These are phyloP conservation scores for Leucocoprinus birnbaumii DNA, from an alignment of 768 basidiomycete genomes.

Conservation along the genomic window DNA sequence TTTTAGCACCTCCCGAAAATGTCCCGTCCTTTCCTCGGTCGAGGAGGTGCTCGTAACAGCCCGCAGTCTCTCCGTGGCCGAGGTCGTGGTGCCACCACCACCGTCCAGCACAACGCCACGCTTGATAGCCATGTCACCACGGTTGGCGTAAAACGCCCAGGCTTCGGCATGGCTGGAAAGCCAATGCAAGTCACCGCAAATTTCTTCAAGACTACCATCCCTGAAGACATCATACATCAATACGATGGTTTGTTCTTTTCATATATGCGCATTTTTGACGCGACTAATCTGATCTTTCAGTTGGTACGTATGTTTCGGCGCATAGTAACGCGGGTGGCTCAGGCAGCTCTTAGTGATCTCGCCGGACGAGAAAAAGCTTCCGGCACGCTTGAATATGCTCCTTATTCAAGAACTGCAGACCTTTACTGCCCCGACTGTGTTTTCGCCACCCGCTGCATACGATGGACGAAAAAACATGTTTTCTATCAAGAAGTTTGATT, in stretches of 20 bases:
- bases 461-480: slow-evolving; percentile 81
- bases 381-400: slow-evolving; percentile 52
- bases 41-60: slow-evolving; percentile 4
- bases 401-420: slow-evolving; percentile 61
- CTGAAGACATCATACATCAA: slow-evolving; percentile 59
- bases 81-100: background rate
- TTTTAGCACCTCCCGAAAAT: no score
- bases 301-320: slow-evolving; percentile 20
- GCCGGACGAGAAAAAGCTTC: slow-evolving; percentile 21
- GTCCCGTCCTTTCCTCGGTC: slow-evolving; percentile 5
- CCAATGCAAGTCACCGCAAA: slow-evolving; percentile 33
- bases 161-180: slow-evolving; percentile 41
- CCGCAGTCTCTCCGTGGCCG: slow-evolving; percentile 1
- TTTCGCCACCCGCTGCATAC: slow-evolving; percentile 66
- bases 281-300: slow-evolving; percentile 15
- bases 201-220: slow-evolving; percentile 46
- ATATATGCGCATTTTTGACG: background rate
- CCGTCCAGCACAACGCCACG: background rate
- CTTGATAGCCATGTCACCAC: slow-evolving; percentile 32
- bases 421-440: slow-evolving; percentile 51
- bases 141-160: slow-evolving; percentile 61
- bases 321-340: background rate
- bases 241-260: slow-evolving; percentile 46
- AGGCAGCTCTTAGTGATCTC: slow-evolving; percentile 18
- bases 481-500: slow-evolving; percentile 50